phyloP scores from a whole-genome alignment of 306 rosid genomes.

The Trichosanthes truncata region DNA sequence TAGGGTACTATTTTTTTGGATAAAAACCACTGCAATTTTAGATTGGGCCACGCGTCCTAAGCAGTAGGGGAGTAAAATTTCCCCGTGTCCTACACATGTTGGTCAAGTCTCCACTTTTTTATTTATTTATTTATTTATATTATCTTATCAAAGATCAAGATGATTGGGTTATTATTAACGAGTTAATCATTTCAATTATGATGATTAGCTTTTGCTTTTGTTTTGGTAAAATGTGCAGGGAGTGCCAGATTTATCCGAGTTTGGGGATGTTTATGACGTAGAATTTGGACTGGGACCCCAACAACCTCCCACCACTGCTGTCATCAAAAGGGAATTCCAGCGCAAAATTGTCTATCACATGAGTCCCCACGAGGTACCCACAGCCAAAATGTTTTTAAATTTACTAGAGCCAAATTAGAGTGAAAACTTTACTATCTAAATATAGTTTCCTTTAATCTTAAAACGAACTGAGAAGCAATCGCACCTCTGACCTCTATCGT shows the following conservation, averaged over 20 bases:
- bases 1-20: neutral
- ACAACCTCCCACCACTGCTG: slow-evolving; percentile 72
- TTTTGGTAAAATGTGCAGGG: slow-evolving; percentile 34
- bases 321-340: slow-evolving; percentile 69
- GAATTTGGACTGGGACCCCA: slow-evolving; percentile 67
- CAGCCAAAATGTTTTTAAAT: neutral
- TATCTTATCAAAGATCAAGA: neutral
- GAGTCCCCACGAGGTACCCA: slow-evolving; percentile 73
- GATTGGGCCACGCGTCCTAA: neutral
- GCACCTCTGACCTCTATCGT: neutral
- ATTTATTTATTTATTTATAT: neutral
- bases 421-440: neutral
- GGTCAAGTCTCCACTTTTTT: neutral
- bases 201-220: neutral
- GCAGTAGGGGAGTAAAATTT: neutral
- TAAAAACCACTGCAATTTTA: neutral
- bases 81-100: neutral
- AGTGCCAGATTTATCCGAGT: slow-evolving; percentile 66
- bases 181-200: neutral
- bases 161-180: neutral
- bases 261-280: slow-evolving; percentile 57
- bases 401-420: neutral
- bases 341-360: slow-evolving; percentile 47
- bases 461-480: neutral
- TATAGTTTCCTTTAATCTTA: neutral